These are phyloP conservation scores for Cladobotryum protrusum DNA, from an alignment of 2,329 filamentous ascomycete species.

Conservation along the genomic window DNA sequence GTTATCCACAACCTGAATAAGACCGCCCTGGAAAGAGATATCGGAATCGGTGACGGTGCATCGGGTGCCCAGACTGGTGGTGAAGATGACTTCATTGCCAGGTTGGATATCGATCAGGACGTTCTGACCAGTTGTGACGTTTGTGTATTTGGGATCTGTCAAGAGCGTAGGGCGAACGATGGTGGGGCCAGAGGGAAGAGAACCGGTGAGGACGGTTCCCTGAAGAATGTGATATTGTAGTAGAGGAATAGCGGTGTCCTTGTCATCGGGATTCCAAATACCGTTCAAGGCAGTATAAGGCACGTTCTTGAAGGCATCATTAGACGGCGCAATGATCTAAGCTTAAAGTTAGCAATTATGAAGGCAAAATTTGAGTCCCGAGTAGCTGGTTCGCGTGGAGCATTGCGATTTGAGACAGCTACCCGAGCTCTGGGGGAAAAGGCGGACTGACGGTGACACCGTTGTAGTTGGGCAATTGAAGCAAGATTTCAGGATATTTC, in stretches of 20 bases:
- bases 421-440: too few relatives aligned
- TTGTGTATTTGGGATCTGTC: conserved; percentile 35
- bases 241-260: conserved; percentile 40
- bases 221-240: conserved; percentile 58
- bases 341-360: background rate
- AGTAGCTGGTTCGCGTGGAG: too few relatives aligned
- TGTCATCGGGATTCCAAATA: conserved; percentile 39
- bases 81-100: conserved; percentile 39
- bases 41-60: conserved; percentile 37
- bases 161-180: conserved; percentile 40
- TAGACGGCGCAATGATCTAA: conserved; percentile 50
- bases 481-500: conserved; percentile 41
- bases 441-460: conserved; percentile 37
- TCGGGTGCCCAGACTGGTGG: conserved; percentile 42
- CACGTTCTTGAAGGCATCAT: conserved; percentile 51
- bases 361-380: too few relatives aligned
- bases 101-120: conserved; percentile 41
- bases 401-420: too few relatives aligned
- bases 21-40: conserved; percentile 41
- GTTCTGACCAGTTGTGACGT: conserved; percentile 44
- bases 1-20: conserved; percentile 48
- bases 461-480: conserved; percentile 36
- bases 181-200: conserved; percentile 30
- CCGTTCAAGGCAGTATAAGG: conserved; percentile 44
- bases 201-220: conserved; percentile 38